Base-by-base conservation (phyloP, 345 rosid genomes). In the Lumnitzera littorea region DNA sequence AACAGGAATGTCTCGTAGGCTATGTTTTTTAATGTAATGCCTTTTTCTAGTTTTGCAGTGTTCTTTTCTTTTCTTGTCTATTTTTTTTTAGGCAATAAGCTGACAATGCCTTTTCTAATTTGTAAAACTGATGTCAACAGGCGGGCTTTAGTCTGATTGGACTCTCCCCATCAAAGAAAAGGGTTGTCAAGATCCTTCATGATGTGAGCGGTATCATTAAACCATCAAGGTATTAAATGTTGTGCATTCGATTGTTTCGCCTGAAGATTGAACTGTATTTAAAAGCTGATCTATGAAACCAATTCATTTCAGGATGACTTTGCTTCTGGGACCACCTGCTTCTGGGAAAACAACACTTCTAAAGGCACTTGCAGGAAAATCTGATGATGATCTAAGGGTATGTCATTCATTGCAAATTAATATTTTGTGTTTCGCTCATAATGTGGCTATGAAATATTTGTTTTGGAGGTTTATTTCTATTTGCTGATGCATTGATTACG, bases 301-400 rank as follows among this genome's bases (percentile, higher is more conserved):
- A 36, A 6, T 53, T 29, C 54, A 25, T 47, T 66, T 48, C 62
- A 71, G 81, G 63, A 48, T 77, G 69, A 60, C 78, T n/a, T 61
- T 77, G 57, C 81, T 77, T 67, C 70, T 77, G 2, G 81, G 81
- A 51, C 81, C 81, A 11, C 81, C 81, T 2, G 71, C 73, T 12
- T 55, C 81, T 3, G 81, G 81, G 23, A 77, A 77, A 62, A 77
- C 81, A 16, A 67, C 78, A 36, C 57, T 77, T 52, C 63, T 77
- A 25, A 62, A 67, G 48, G 78, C 78, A 53, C 75, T 77, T 51
- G 74, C 78, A 5, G 78, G 78, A 24, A 77, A 70, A 50, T 62
- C 72, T 13, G 75, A 67, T 1, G 53, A 61, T 13, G 69, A 64
- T 64, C 62, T 73, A 1, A 62, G 70, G 78, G 78, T 74, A 41